Evolutionary conservation across 768 basidiomycete species (phyloP), one percentile per base, ranked within the genome.

Genomic region (Tricholoma terreum): DNA sequence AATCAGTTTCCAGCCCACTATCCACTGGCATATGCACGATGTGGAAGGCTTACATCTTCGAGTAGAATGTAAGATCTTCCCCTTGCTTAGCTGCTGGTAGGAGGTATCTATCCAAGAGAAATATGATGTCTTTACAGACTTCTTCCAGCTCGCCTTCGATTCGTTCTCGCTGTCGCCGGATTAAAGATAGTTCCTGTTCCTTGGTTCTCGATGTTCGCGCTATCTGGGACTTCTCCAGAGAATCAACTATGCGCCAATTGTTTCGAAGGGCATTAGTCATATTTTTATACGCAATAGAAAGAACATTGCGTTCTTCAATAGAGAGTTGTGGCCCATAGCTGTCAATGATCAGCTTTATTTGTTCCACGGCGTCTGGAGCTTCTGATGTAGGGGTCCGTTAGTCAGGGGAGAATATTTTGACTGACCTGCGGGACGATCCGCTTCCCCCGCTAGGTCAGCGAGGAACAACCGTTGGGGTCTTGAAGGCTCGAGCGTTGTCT

Each of bases 241-340:
- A 81, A 61, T 90, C 88, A 55, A 92, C 79, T 63, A 86, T 83
- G 64, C 92, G 82, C 92, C 92, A 94, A 62, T 90, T 91, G 50
- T 85, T 87, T 55, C 92, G 86, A 58, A 92, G 83, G 17, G 80
- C 83, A 65, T 91, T 90, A 17, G 91, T 95, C 61, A 89, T 77
- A 71, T 93, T 93, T 81, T 94, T 95, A 79, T 92, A 94, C 24
- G 92, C 92, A 58, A 93, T 84, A 3, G 92, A 94, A 56, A 94
- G 82, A 34, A 94, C 80, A 71, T 90, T 94, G 65, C 92, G 89
- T 75, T 94, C 92, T 68, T 94, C 92, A 62, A 88, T 80, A 50
- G 86, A 85, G 61, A 93, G 81, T 57, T 80, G 83, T 57, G 84
- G 81, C 63, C 86, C 84, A 63, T 84, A 84, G 46, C 82, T 77